Evolutionary conservation across 768 basidiomycete genomes (phyloP).

Genomic region (Phylloporus scabripes): DNA sequence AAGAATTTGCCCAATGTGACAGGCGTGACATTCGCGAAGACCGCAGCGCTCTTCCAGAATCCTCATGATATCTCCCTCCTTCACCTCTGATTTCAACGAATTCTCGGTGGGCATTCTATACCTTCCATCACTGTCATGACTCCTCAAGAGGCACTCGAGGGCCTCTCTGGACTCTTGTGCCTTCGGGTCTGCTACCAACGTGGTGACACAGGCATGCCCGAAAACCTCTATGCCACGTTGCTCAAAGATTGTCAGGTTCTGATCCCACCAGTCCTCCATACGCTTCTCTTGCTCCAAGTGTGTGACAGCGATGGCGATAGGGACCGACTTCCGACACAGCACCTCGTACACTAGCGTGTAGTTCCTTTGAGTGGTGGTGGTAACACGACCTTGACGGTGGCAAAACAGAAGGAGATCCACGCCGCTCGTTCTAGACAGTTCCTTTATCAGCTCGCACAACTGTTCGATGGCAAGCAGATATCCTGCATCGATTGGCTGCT

Average conservation of each 20-base stretch:
- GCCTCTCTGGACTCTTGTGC: background rate
- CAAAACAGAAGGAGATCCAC: slow-evolving; percentile 1
- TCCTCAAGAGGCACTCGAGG: background rate
- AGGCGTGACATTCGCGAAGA: background rate
- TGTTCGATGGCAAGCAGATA: background rate
- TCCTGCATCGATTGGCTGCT: background rate
- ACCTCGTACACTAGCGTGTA: background rate
- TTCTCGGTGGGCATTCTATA: background rate
- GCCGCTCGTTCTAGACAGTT: background rate
- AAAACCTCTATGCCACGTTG: background rate
- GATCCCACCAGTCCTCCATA: slow-evolving; percentile 1
- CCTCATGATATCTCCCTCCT: background rate
- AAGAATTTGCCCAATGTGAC: background rate
- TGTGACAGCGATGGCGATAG: background rate
- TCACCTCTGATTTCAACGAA: background rate
- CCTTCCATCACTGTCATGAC: background rate
- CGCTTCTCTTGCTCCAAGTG: background rate
- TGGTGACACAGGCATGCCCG: background rate
- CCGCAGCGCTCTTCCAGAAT: background rate
- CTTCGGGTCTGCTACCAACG: background rate
- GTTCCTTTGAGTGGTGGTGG: background rate
- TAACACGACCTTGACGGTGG: background rate
- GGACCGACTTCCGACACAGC: background rate
- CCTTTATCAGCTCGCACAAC: background rate
- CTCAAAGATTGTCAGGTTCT: background rate